These are phyloP conservation scores for Aethionema arabicum DNA, from an alignment of 345 rosid genomes.

Conservation along the genomic window DNA sequence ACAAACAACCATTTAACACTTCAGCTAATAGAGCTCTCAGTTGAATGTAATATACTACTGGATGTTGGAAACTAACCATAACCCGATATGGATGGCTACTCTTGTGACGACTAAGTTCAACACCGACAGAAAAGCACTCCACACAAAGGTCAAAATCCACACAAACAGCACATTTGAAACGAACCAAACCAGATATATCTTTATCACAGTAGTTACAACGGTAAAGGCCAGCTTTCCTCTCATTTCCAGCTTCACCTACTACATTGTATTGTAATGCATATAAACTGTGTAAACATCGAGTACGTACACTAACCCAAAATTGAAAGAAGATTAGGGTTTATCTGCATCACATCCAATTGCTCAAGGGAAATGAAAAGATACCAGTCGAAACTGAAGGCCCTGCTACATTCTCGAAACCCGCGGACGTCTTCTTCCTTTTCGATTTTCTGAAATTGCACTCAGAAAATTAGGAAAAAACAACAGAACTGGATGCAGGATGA, in stretches of 20 bases:
- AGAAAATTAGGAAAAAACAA: not conserved
- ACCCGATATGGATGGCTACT: constrained; percentile 76
- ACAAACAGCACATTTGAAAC: constrained; percentile 82
- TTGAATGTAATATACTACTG: constrained; percentile 1
- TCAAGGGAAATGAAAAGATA: constrained; percentile 4
- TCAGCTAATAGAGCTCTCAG: not conserved
- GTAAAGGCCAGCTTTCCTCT: constrained; percentile 60
- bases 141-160: constrained; percentile 90
- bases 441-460: constrained; percentile 43
- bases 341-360: not conserved
- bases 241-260: constrained; percentile 44
- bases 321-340: not conserved
- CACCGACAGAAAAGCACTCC: constrained; percentile 89
- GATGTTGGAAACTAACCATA: constrained; percentile 60
- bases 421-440: constrained; percentile 56
- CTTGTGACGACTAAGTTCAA: constrained; percentile 71
- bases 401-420: constrained; percentile 46
- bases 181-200: constrained; percentile 81
- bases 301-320: not conserved
- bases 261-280: constrained; percentile 27
- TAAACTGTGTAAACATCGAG: not conserved
- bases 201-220: constrained; percentile 91
- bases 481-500: not conserved
- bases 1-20: not conserved
- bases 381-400: constrained; percentile 40